Conservation (phyloP, 345 rosid genomes). For the Arabidopsis arenosa region DNA sequence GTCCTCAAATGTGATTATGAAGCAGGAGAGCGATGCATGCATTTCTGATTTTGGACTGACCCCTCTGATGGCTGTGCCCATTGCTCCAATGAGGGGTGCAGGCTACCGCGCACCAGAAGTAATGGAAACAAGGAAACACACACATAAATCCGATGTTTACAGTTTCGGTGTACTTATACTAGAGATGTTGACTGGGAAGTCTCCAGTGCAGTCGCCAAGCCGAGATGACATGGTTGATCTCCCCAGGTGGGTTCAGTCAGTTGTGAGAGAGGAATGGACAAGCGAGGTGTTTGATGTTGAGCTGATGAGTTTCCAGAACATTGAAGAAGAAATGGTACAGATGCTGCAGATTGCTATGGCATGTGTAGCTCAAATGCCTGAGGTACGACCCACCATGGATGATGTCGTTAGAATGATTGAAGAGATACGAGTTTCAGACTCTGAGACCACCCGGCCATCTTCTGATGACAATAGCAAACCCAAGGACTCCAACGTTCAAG, state of each 20-base stretch:
- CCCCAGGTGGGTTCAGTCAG: constrained; percentile 91
- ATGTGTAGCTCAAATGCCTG: constrained; percentile 69
- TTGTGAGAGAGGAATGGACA: constrained; percentile 92
- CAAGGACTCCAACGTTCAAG: constrained; percentile 77
- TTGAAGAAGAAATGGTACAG: constrained; percentile 88
- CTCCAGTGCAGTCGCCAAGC: constrained; percentile 71
- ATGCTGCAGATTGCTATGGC: constrained; percentile 82
- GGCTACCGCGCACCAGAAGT: constrained; percentile 84
- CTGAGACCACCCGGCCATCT: constrained; percentile 79
- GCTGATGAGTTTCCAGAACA: constrained; percentile 75
- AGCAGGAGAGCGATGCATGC: constrained; percentile 59
- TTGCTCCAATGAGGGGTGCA: constrained; percentile 60
- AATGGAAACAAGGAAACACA: constrained; percentile 74
- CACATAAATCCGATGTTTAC: constrained; percentile 73
- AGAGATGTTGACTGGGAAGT: constrained; percentile 82
- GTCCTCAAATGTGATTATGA: constrained; percentile 79
- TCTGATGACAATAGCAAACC: constrained; percentile 76
- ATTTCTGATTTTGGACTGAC: constrained; percentile 74
- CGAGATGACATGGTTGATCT: constrained; percentile 81
- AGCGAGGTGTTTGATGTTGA: constrained; percentile 87
- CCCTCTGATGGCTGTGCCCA: constrained; percentile 68
- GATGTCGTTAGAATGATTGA: constrained; percentile 88
- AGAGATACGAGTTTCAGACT: constrained; percentile 76
- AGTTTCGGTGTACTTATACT: constrained; percentile 82
- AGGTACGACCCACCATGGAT: constrained; percentile 73